phyloP scores from a whole-genome alignment of 2,329 filamentous ascomycete genomes.

The Calonectria honghensis region DNA sequence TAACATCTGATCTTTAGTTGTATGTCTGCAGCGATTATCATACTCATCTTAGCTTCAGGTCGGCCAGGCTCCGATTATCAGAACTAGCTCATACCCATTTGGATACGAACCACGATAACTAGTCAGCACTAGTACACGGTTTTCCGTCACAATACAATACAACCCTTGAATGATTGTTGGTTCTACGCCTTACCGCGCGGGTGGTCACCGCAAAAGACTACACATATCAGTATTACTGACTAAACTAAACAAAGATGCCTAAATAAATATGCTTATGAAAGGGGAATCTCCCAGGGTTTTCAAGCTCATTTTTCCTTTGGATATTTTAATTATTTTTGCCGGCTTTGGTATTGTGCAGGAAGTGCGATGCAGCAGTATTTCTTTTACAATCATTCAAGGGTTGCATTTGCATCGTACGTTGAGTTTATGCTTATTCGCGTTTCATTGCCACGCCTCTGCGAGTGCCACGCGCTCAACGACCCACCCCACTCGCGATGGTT shows the following conservation, averaged over 20 bases:
- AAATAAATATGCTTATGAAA: too few species aligned
- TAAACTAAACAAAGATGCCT: too few species aligned
- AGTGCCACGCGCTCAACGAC: neutral
- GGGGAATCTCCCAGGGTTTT: too few species aligned
- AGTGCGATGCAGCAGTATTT: too few species aligned
- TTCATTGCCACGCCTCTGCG: neutral
- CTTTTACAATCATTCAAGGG: too few species aligned
- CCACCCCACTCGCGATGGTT: neutral
- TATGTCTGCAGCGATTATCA: neutral
- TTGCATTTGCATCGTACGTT: neutral
- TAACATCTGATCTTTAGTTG: neutral
- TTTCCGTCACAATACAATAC: neutral
- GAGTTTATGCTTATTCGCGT: slow-evolving; percentile 9
- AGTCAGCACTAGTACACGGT: neutral
- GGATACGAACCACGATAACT: neutral
- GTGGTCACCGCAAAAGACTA: too few species aligned
- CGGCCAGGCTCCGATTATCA: neutral
- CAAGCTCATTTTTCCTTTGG: too few species aligned
- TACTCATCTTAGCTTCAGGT: neutral
- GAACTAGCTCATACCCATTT: neutral
- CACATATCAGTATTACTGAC: too few species aligned
- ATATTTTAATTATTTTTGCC: too few species aligned
- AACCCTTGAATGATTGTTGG: too few species aligned
- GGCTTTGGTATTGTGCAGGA: too few species aligned
- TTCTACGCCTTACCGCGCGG: too few species aligned